These are phyloP conservation scores for Fusarium mundagurra DNA, from an alignment of 2,329 filamentous ascomycete species.

Conservation along the genomic window DNA sequence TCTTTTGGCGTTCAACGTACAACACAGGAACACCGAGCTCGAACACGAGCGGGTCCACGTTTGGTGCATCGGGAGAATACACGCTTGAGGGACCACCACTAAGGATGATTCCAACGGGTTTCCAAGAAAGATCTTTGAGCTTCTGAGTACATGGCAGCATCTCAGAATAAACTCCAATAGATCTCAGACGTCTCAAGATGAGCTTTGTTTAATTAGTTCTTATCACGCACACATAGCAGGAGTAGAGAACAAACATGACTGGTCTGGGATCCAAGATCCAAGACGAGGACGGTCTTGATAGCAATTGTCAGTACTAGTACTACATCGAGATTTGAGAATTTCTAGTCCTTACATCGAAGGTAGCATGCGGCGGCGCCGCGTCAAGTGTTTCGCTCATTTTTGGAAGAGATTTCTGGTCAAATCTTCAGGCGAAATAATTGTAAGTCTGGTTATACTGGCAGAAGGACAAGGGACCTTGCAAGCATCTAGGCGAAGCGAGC, in stretches of 20 bases:
- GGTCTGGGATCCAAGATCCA: neutral
- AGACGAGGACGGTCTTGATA: neutral
- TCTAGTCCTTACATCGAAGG: neutral
- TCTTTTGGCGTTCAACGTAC: neutral
- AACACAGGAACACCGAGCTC: neutral
- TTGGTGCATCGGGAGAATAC: neutral
- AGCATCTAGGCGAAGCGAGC: neutral
- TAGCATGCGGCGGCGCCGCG: neutral
- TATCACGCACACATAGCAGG: neutral
- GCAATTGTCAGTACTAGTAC: neutral
- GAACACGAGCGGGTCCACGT: neutral
- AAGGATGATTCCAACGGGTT: neutral
- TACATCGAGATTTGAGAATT: neutral
- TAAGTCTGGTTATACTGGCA: neutral
- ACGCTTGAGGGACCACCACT: neutral
- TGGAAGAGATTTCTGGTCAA: neutral
- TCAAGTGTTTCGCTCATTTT: neutral
- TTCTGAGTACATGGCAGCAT: neutral
- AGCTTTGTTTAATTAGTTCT: neutral
- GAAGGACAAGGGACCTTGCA: neutral
- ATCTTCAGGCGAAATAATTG: neutral
- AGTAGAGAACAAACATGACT: neutral
- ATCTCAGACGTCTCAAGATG: neutral
- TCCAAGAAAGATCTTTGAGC: neutral
- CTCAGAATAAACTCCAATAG: neutral